Percentiles rank a stretch among this genome's conserved stretches.
Evolutionary conservation across 441 rosid genomes (phyloP).

Genomic region (Omphalea diandra): DNA sequence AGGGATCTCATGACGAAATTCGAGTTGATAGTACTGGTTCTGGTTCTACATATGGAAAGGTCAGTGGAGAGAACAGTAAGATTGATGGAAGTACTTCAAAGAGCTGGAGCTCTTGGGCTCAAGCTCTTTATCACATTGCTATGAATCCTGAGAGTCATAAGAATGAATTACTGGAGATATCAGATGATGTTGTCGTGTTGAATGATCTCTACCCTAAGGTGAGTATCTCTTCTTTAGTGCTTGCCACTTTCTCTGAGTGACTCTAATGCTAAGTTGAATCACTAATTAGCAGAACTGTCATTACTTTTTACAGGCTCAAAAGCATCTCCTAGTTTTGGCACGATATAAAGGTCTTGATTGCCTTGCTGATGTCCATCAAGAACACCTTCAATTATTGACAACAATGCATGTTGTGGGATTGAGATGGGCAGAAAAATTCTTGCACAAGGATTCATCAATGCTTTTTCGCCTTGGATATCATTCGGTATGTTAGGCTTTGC

Average conservation of each 20-base stretch:
- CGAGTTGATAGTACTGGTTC: slow-evolving; percentile 22
- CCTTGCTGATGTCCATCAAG: slow-evolving; percentile 58
- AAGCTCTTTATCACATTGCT: slow-evolving; percentile 70
- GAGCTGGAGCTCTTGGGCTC: slow-evolving; percentile 78
- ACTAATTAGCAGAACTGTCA: background rate
- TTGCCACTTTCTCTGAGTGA: background rate
- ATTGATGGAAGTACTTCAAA: slow-evolving; percentile 34
- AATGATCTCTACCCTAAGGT: slow-evolving; percentile 88
- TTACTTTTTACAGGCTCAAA: slow-evolving; percentile 56
- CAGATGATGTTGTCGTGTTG: slow-evolving; percentile 58
- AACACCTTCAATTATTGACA: slow-evolving; percentile 55
- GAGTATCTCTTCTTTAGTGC: slow-evolving; percentile 8
- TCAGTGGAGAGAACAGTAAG: slow-evolving; percentile 28
- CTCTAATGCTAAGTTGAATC: slow-evolving; percentile 9
- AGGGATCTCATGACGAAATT: slow-evolving; percentile 37
- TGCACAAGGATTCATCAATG: slow-evolving; percentile 63
- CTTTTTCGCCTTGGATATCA: slow-evolving; percentile 92
- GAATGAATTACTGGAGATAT: slow-evolving; percentile 55
- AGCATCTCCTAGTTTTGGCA: slow-evolving; percentile 70
- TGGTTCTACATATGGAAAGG: slow-evolving; percentile 24
- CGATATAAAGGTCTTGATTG: slow-evolving; percentile 56
- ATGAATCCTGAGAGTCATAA: slow-evolving; percentile 72
- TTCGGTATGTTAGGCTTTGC: slow-evolving; percentile 46
- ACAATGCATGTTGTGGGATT: slow-evolving; percentile 69
- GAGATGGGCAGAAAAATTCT: slow-evolving; percentile 67